Percentiles rank a stretch among this genome's conserved stretches.
Evolutionary conservation across 495 filamentous ascomycete species (phyloP).

Genomic region (Hyaloscypha hepaticicola): DNA sequence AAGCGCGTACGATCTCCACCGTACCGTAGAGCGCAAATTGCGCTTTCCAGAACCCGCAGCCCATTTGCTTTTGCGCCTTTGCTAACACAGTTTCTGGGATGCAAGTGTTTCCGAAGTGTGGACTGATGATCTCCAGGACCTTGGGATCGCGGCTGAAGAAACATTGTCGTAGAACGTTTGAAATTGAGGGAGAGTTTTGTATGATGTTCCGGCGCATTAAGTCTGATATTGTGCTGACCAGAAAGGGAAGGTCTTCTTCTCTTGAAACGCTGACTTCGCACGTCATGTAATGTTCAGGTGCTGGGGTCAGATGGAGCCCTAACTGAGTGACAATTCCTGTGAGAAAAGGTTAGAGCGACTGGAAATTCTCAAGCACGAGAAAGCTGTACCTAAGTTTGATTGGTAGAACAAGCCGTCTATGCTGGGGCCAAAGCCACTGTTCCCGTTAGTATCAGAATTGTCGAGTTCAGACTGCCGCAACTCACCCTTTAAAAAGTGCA

Average conservation of each 20-base stretch:
- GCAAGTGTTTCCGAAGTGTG: constrained; percentile 39
- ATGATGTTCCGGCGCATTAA: constrained; percentile 34
- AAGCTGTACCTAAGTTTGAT: constrained; percentile 36
- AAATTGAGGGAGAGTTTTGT: constrained; percentile 51
- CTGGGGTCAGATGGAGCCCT: too few species aligned
- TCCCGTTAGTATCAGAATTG: constrained; percentile 41
- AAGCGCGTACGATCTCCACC: constrained; percentile 40
- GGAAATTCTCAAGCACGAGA: too few species aligned
- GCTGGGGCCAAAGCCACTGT: constrained; percentile 51
- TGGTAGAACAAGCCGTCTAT: constrained; percentile 59
- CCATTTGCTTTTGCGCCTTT: constrained; percentile 34
- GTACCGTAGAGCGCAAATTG: constrained; percentile 56
- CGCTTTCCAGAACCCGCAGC: constrained; percentile 47
- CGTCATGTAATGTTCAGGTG: too few species aligned
- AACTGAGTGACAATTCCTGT: too few species aligned
- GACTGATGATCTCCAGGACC: constrained; percentile 34
- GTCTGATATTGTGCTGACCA: constrained; percentile 52
- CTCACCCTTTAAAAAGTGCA: too few species aligned
- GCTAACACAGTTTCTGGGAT: constrained; percentile 33
- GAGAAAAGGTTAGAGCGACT: too few species aligned
- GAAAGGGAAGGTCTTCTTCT: constrained; percentile 44
- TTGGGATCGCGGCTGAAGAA: constrained; percentile 41
- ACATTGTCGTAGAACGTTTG: constrained; percentile 47
- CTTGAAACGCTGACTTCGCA: too few species aligned
- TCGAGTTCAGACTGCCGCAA: too few species aligned